Evolutionary conservation across 495 filamentous ascomycete genomes (phyloP).

Genomic region (Pyrenopolyporus hunteri): DNA sequence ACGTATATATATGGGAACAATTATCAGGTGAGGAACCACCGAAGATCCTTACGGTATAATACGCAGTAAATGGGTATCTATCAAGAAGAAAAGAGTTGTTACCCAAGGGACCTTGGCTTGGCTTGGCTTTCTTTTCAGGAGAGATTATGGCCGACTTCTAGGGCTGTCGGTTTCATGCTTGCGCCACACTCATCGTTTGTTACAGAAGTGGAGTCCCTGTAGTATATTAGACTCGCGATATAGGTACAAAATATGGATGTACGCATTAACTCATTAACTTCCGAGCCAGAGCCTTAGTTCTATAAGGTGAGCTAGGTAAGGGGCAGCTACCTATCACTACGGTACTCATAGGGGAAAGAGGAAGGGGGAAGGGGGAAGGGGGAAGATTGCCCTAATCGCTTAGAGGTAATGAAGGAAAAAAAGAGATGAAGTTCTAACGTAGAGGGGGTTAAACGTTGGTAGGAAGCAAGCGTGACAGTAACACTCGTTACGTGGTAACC

Average conservation of each 20-base stretch:
- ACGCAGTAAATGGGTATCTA: background rate
- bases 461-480: too few species aligned
- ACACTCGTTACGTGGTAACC: too few species aligned
- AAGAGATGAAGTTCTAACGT: too few species aligned
- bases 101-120: too few species aligned
- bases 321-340: background rate
- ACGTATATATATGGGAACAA: conserved; percentile 7
- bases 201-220: conserved; percentile 26
- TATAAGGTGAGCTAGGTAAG: background rate
- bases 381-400: too few species aligned
- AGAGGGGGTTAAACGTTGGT: too few species aligned
- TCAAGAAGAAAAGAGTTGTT: background rate
- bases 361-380: too few species aligned
- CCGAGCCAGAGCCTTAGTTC: background rate
- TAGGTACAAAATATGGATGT: conserved; percentile 17
- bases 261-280: background rate
- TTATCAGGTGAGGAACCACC: conserved; percentile 5
- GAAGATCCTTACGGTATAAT: conserved; percentile 10
- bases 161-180: conserved; percentile 36
- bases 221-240: conserved; percentile 16
- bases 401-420: too few species aligned
- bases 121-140: conserved; percentile 19
- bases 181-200: conserved; percentile 23
- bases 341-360: too few species aligned
- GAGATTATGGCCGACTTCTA: conserved; percentile 21